Base-by-base conservation (phyloP, 495 filamentous ascomycete genomes). In the Penicillium egyptiacum region DNA sequence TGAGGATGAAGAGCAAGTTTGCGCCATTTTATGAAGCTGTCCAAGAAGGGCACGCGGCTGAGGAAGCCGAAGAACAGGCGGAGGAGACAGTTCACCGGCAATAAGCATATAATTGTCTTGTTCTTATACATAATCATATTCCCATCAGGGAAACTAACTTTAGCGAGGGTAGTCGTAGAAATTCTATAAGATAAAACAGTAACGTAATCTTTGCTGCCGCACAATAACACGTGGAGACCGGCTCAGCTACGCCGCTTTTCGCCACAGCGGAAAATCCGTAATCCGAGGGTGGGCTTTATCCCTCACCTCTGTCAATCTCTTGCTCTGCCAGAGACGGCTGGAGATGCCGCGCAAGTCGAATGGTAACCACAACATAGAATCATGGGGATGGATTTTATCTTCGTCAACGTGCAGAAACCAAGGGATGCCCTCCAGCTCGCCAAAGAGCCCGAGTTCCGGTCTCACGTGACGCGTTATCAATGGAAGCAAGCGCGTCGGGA, bases 1-100 rank as follows among this genome's bases (percentile, higher is more conserved):
- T 76, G 33, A 48, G 73, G 50, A 66, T 63, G 66, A 68, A 66
- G 58, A 74, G 71, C 60, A 74, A 72, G 48, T 74, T 69, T 50
- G 71, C 30, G 66, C 92, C 45, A 57, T 82, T 57, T 88, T 92
- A 71, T 82, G 68, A 70, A 58, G 66, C 64, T 39, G 58, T 56
- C 11, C 43, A 55, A 20, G 67, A 72, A 51, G 43, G 61, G n/a
- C 44, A 48, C 37, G 57, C 39, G 1, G 55, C 43, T 9, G 56
- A 67, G 2, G 53, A 55, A 7, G 58, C 59, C 4, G 62, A 67
- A 5, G 57, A 31, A 8, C n/a, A 31, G 6, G 41, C 40, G n/a
- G 60, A 60, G 47, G 59, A 50, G 40, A 56, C 53, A 40, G 53
- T 55, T n/a, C 26, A 33, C 25, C 50, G 7, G 19, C 25, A 40